phyloP scores from a whole-genome alignment of 495 filamentous ascomycete species.

The Penicillium lagena region DNA sequence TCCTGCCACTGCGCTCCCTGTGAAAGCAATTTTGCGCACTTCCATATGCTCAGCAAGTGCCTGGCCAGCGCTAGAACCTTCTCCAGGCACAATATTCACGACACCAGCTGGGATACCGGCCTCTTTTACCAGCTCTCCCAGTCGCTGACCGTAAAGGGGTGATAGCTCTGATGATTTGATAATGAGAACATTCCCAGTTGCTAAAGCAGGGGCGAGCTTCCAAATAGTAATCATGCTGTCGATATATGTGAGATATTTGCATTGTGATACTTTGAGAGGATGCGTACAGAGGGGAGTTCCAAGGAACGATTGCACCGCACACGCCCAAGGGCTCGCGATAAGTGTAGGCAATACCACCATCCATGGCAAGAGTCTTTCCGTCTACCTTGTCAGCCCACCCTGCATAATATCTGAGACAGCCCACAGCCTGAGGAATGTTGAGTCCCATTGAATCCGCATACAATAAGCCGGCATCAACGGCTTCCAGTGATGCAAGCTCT shows the following conservation, averaged over 20 bases:
- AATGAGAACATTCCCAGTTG: slow-evolving; percentile 59
- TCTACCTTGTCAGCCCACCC: slow-evolving; percentile 31
- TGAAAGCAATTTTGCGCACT: slow-evolving; percentile 66
- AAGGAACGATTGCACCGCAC: slow-evolving; percentile 29
- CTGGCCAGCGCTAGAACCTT: slow-evolving; percentile 69
- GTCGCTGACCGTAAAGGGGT: slow-evolving; percentile 79
- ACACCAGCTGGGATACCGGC: slow-evolving; percentile 86
- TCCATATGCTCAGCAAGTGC: slow-evolving; percentile 68
- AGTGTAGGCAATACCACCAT: slow-evolving; percentile 20
- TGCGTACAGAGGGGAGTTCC: slow-evolving; percentile 27
- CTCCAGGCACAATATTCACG: slow-evolving; percentile 79
- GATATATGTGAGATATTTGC: too few relatives aligned
- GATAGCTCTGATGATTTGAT: slow-evolving; percentile 91
- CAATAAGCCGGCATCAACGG: slow-evolving; percentile 20
- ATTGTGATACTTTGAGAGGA: too few relatives aligned
- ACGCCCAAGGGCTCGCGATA: slow-evolving; percentile 30
- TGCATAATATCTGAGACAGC: slow-evolving; percentile 25
- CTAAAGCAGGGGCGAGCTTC: slow-evolving; percentile 52
- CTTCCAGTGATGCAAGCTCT: slow-evolving; percentile 21
- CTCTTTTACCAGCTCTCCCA: slow-evolving; percentile 73
- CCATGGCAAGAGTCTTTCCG: slow-evolving; percentile 20
- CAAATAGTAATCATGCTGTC: slow-evolving; percentile 60
- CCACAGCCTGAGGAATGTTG: slow-evolving; percentile 16
- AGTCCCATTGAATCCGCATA: slow-evolving; percentile 13
- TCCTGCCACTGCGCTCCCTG: slow-evolving; percentile 17